Conservation (phyloP, 768 basidiomycete genomes). For the Pleurotus platypus region DNA sequence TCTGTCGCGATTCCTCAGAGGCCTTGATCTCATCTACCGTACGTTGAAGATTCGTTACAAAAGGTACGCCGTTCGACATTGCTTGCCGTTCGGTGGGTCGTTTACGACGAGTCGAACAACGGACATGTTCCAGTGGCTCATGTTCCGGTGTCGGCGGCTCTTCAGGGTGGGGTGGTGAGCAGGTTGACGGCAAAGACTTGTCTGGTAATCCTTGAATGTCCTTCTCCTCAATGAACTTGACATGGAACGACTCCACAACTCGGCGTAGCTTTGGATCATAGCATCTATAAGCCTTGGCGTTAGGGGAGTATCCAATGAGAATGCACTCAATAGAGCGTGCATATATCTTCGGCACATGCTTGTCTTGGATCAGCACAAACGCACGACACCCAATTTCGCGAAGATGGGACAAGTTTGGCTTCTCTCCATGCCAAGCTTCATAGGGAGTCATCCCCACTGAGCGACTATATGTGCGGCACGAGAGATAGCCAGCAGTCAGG, state of each 20-base stretch:
- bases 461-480: constrained; percentile 7
- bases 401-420: constrained; percentile 25
- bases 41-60: no score
- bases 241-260: constrained; percentile 19
- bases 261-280: constrained; percentile 18
- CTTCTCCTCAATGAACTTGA: constrained; percentile 21
- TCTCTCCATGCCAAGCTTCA: constrained; percentile 16
- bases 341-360: constrained; percentile 23
- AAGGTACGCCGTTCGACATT: no score
- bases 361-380: constrained; percentile 30
- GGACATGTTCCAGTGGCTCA: no score
- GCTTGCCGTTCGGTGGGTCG: no score
- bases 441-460: constrained; percentile 14
- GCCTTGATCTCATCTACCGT: no score
- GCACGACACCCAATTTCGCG: constrained; percentile 28
- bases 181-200: no score
- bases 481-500: constrained; percentile 18
- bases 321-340: constrained; percentile 25
- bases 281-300: constrained; percentile 29
- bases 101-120: no score
- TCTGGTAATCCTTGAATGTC: background rate
- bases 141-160: no score
- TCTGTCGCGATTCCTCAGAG: no score
- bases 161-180: no score
- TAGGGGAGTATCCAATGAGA: constrained; percentile 31